Conservation (phyloP, 768 basidiomycete genomes). For the Lactarius sp. region DNA sequence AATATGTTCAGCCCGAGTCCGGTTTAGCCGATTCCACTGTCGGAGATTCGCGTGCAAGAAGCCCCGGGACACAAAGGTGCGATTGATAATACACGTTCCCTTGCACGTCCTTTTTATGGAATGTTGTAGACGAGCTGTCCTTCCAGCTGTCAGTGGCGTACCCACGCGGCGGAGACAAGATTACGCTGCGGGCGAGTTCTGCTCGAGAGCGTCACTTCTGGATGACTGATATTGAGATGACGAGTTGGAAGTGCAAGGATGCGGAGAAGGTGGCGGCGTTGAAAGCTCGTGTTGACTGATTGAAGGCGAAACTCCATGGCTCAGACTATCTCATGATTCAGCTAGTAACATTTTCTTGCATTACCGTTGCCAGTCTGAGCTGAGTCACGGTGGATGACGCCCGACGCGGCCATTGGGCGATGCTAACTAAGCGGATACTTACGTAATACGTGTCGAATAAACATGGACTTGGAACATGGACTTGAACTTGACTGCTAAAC, state of each 20-base stretch:
- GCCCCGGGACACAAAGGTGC: constrained; percentile 47
- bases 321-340: no score
- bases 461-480: no score
- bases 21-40: constrained; percentile 68
- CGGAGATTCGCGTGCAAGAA: constrained; percentile 57
- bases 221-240: constrained; percentile 43
- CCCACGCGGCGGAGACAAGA: constrained; percentile 67
- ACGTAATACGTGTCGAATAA: no score
- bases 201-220: constrained; percentile 55
- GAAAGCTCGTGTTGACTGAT: neutral
- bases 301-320: neutral
- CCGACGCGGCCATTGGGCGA: no score
- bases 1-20: neutral
- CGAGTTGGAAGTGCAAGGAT: constrained; percentile 35
- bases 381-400: no score
- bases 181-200: constrained; percentile 54
- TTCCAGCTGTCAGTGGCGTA: constrained; percentile 66
- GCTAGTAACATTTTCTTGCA: no score
- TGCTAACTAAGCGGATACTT: no score
- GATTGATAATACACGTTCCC: constrained; percentile 18
- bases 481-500: neutral
- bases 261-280: constrained; percentile 5
- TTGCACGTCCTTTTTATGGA: neutral
- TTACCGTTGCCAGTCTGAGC: no score
- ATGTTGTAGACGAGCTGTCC: constrained; percentile 51